Conservation (phyloP, 2,329 filamentous ascomycete genomes). For the Stenocarpella maydis region DNA sequence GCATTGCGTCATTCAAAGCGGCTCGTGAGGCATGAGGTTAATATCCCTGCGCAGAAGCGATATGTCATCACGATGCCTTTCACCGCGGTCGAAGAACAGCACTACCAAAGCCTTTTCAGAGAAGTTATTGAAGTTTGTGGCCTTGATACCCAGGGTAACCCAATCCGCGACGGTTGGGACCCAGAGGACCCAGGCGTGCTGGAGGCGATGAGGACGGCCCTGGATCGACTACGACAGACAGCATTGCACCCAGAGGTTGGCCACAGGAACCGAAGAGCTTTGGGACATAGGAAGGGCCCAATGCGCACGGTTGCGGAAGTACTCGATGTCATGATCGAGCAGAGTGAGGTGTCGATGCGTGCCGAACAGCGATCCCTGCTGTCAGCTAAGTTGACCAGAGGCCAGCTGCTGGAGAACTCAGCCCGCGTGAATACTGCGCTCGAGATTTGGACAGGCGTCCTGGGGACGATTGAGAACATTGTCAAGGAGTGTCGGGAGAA, state of each 20-base stretch:
- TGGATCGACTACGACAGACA: constrained; percentile 80
- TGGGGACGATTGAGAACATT: constrained; percentile 56
- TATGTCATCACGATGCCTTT: constrained; percentile 91
- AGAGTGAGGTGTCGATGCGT: constrained; percentile 74
- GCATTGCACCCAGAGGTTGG: constrained; percentile 88
- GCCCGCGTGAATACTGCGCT: constrained; percentile 73
- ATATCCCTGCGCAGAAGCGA: constrained; percentile 82
- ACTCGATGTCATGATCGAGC: constrained; percentile 88
- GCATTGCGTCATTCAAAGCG: constrained; percentile 88
- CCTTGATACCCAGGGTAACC: constrained; percentile 70
- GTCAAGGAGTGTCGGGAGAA: constrained; percentile 72
- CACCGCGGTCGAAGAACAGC: constrained; percentile 87
- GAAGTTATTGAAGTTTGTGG: constrained; percentile 77
- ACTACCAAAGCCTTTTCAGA: constrained; percentile 80
- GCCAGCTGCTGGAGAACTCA: constrained; percentile 82
- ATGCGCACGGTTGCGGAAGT: constrained; percentile 87
- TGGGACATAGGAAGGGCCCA: constrained; percentile 70
- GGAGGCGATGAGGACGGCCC: constrained; percentile 80
- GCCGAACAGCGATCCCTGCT: constrained; percentile 75
- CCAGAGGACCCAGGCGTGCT: constrained; percentile 63
- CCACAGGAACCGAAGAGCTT: constrained; percentile 67
- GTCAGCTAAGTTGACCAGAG: constrained; percentile 69
- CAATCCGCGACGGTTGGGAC: constrained; percentile 69
- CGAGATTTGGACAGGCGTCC: constrained; percentile 70
- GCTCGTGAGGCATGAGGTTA: constrained; percentile 78